phyloP scores from a whole-genome alignment of 2,329 filamentous ascomycete species.

The Zymoseptoria pseudotritici region DNA sequence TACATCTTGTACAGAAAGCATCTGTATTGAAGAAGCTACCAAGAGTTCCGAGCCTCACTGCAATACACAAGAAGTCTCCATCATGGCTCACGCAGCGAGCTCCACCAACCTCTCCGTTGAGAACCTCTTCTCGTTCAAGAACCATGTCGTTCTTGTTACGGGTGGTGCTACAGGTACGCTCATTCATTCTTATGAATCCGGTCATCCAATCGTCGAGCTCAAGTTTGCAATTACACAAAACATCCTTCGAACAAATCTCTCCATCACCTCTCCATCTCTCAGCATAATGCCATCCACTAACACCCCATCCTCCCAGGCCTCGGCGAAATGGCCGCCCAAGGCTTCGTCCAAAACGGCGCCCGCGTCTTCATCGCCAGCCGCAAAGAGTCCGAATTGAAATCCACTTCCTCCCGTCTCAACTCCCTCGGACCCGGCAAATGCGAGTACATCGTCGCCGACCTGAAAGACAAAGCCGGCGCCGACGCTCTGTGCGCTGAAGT shows the following conservation, averaged over 20 bases:
- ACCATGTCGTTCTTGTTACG: slow-evolving; percentile 36
- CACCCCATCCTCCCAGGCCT: slow-evolving; percentile 18
- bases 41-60: too few species aligned
- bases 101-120: slow-evolving; percentile 23
- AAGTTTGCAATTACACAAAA: too few species aligned
- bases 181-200: background rate
- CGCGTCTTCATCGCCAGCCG: slow-evolving; percentile 37
- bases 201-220: too few species aligned
- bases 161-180: slow-evolving; percentile 37
- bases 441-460: slow-evolving; percentile 38
- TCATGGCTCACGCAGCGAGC: slow-evolving; percentile 26
- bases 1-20: too few species aligned
- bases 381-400: slow-evolving; percentile 39
- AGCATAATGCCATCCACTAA: background rate
- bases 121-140: slow-evolving; percentile 31
- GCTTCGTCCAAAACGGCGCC: slow-evolving; percentile 39
- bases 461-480: slow-evolving; percentile 39
- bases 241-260: too few species aligned
- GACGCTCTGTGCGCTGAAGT: slow-evolving; percentile 36
- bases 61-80: too few species aligned
- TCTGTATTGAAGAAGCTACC: too few species aligned
- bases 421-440: slow-evolving; percentile 39
- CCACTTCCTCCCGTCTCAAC: slow-evolving; percentile 35
- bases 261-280: too few species aligned
- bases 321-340: slow-evolving; percentile 42